phyloP scores from a whole-genome alignment of 2,329 filamentous ascomycete species.

The Bertia moriformis region DNA sequence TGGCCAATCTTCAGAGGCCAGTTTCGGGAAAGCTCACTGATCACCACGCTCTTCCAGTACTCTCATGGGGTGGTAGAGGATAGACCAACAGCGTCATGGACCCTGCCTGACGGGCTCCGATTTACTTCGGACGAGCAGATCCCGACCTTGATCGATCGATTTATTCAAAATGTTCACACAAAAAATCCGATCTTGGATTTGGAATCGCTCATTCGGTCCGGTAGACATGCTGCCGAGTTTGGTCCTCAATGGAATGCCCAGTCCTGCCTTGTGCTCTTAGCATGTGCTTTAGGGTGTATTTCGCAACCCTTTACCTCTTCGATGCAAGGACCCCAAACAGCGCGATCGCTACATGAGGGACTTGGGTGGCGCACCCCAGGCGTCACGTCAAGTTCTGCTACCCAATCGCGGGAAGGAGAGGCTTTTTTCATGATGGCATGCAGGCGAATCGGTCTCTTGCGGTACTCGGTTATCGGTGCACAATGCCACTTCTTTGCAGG shows the following conservation, averaged over 20 bases:
- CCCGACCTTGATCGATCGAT: conserved; percentile 9
- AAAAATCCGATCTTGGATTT: conserved; percentile 13
- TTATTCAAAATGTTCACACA: conserved; percentile 13
- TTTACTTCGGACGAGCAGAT: conserved; percentile 9
- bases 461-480: conserved; percentile 8
- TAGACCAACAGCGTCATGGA: neutral
- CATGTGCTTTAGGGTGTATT: conserved; percentile 10
- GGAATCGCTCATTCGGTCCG: conserved; percentile 8
- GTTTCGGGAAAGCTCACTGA: conserved; percentile 8
- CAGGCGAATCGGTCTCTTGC: conserved; percentile 8
- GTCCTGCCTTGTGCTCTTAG: conserved; percentile 11
- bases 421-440: conserved; percentile 10
- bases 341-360: neutral
- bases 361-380: too few relatives aligned
- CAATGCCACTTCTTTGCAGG: conserved; percentile 13
- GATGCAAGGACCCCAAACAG: neutral
- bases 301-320: conserved; percentile 8
- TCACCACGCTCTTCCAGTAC: conserved; percentile 7
- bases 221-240: conserved; percentile 6
- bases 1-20: conserved; percentile 10
- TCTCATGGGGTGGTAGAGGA: conserved; percentile 5
- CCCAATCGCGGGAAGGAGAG: conserved; percentile 8
- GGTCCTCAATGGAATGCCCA: conserved; percentile 10
- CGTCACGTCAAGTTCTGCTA: neutral
- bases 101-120: neutral